Evolutionary conservation across 176 grass and related monocot species (phyloP).

Genomic region (Pontederia paniculata): DNA sequence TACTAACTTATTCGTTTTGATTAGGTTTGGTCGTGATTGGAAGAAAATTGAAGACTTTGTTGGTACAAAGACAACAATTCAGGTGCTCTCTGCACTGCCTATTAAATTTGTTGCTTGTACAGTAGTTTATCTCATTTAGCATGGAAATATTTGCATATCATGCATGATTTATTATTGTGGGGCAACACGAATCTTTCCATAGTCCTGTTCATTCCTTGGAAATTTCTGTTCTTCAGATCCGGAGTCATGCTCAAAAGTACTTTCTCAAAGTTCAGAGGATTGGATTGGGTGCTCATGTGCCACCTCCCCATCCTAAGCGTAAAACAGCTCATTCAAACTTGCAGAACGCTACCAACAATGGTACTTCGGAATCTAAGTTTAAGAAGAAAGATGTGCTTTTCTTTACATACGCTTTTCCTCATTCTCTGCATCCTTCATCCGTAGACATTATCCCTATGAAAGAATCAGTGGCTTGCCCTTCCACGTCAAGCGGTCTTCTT

Average conservation of each 20-base stretch:
- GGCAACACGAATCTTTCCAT: neutral
- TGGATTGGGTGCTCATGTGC: conserved; percentile 46
- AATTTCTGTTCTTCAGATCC: conserved; percentile 40
- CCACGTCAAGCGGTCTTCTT: conserved; percentile 1
- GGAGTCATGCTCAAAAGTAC: conserved; percentile 94
- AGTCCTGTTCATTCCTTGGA: neutral
- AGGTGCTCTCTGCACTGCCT: conserved; percentile 23
- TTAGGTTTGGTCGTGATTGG: conserved; percentile 85
- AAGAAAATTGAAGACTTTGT: conserved; percentile 96
- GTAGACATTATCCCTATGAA: conserved; percentile 25
- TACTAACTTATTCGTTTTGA: neutral
- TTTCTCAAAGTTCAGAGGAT: conserved; percentile 87
- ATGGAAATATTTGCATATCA: neutral
- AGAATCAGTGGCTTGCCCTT: conserved; percentile 13
- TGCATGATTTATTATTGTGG: neutral
- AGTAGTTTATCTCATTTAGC: neutral
- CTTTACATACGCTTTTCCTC: neutral
- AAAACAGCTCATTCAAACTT: conserved; percentile 21
- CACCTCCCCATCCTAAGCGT: conserved; percentile 57
- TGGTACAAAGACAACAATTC: conserved; percentile 67
- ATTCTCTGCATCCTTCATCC: neutral
- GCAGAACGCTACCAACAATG: conserved; percentile 8
- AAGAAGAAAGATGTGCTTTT: neutral
- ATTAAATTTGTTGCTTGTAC: neutral
- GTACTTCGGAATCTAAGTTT: conserved; percentile 13